Base-by-base conservation (phyloP, 106 monocot species). In the Phalaenopsis aphrodite region DNA sequence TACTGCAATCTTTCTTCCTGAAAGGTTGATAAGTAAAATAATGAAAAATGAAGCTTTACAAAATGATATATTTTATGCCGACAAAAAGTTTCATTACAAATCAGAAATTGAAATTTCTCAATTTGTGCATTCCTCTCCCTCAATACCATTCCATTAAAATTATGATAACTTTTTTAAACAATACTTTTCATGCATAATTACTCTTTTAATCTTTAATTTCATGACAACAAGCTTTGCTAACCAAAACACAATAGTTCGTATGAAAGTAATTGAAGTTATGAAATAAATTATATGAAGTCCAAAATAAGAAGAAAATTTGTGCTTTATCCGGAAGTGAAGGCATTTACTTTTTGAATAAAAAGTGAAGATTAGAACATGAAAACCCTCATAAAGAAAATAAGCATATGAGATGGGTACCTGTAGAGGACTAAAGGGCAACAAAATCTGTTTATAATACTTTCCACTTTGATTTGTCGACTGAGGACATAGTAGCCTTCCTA, bases 1-100 rank as follows among this genome's bases (percentile, higher is more conserved):
- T 42, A 81, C 78, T 75, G 82, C 42, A 95, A 81, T 81, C 95
- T 88, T 83, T 93, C 91, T 87, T 91, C 93, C 95, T 95, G 67
- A 38, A 87, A 88, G 21, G 45, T 76, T 76, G 23, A 18, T 81
- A 36, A 80, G 41, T 79, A 65, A 21, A 65, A 65, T 21, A 21
- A 65, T 10, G n/a, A 21, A 65, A 65, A 65, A 64, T 21, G 5
- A 65, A 52, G 64, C n/a, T 65, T 65, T 21, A 65, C 5, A 65
- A 65, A 65, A 65, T 19, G 64, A 65, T 19, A 65, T 9, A 65
- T 21, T 21, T 65, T 5, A 65, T 24, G 23, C 64, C 19, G 23
- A 24, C 64, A 65, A 65, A 21, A 65, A 65, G 8, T 21, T 65
- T 65, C 19, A 2, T 65, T 21, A 24, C n/a, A 57, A 5, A 4